A percentile compares a stretch with the other conserved stretches of the same genome.
Evolutionary conservation across 169 alveolate species (phyloP).

Genomic region (Plasmodium coatneyi): DNA sequence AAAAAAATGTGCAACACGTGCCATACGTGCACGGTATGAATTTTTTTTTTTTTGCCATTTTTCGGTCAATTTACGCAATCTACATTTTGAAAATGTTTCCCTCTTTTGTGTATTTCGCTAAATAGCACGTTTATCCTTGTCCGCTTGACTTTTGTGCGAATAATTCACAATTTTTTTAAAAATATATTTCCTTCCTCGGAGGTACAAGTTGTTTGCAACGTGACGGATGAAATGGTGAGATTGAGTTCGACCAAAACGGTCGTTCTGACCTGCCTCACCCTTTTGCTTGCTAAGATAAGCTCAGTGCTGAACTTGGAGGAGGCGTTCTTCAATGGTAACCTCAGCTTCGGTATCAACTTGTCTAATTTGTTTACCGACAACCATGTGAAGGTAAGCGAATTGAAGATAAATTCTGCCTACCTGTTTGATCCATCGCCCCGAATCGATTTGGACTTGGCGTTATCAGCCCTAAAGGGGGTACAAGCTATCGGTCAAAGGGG

Average conservation of each 20-base stretch:
- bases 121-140: not conserved
- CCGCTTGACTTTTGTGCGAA: not conserved
- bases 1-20: not conserved
- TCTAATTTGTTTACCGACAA: constrained; percentile 12
- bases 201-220: not conserved
- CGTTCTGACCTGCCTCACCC: not conserved
- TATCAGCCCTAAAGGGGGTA: constrained; percentile 62
- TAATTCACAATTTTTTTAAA: not conserved
- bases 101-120: not conserved
- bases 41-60: not conserved
- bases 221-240: not conserved
- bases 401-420: constrained; percentile 25
- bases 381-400: constrained; percentile 31
- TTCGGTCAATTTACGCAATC: not conserved
- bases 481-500: not conserved
- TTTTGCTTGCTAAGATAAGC: constrained; percentile 4
- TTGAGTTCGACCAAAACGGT: not conserved
- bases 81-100: not conserved
- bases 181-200: not conserved
- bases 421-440: constrained; percentile 1
- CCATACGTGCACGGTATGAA: not conserved
- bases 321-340: constrained; percentile 21
- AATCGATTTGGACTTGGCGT: constrained; percentile 52
- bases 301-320: constrained; percentile 7
- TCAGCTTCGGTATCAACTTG: not conserved